Conservation (phyloP, 192 early-diverging fungal genomes). For the Dimargaris xerosporica region DNA sequence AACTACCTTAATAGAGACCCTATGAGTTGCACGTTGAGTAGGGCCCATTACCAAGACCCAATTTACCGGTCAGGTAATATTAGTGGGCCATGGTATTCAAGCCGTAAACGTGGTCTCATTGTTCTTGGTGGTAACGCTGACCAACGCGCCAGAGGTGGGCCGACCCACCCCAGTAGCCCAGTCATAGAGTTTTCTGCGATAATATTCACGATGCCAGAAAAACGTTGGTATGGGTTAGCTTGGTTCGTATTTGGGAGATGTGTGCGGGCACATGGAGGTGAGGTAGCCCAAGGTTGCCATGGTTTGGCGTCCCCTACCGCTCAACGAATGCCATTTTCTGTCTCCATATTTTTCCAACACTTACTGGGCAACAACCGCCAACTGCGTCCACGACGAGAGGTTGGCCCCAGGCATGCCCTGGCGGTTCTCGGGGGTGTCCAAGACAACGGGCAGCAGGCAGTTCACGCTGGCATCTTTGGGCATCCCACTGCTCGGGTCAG, state of each 20-base stretch:
- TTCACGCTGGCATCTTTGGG: constrained; percentile 46
- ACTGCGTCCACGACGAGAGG: constrained; percentile 70
- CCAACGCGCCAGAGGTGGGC: constrained; percentile 38
- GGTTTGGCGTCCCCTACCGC: constrained; percentile 3
- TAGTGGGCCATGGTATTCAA: too few species aligned
- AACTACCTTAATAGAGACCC: too few species aligned
- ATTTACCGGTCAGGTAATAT: too few species aligned
- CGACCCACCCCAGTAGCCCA: constrained; percentile 38
- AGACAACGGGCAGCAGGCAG: constrained; percentile 52
- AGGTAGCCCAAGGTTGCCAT: neutral
- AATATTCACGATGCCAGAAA: neutral
- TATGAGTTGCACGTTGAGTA: too few species aligned
- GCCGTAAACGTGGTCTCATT: constrained; percentile 42
- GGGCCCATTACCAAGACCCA: too few species aligned
- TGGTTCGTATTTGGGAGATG: neutral
- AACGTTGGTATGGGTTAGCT: neutral
- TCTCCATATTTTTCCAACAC: neutral
- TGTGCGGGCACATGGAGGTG: neutral
- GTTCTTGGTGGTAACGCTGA: constrained; percentile 41
- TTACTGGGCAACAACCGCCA: constrained; percentile 50
- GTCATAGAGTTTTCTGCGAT: constrained; percentile 29
- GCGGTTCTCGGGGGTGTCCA: constrained; percentile 88
- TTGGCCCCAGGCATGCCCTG: constrained; percentile 74
- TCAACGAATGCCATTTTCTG: neutral
- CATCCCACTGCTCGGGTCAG: constrained; percentile 54